Evolutionary conservation across 2,329 filamentous ascomycete genomes (phyloP).

Genomic region (Dactylellina drechsleri): DNA sequence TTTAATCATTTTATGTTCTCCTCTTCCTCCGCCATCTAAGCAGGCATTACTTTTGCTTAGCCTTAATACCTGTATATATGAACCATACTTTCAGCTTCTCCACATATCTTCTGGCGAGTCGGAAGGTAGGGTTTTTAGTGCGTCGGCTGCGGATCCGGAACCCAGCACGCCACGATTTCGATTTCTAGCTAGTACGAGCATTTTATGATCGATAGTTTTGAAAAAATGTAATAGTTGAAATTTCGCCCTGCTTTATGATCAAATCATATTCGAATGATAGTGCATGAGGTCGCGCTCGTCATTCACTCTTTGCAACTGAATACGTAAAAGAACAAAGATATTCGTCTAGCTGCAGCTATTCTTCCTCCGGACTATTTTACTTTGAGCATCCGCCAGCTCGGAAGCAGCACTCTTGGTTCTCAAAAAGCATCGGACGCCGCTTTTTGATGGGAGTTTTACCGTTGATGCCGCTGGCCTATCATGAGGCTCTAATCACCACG

Average conservation of each 20-base stretch:
- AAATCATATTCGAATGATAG: slow-evolving; percentile 43
- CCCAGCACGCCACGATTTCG: background rate
- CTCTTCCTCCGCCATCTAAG: slow-evolving; percentile 21
- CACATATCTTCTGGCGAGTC: slow-evolving; percentile 23
- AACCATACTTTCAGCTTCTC: slow-evolving; percentile 29
- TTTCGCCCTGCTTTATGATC: slow-evolving; percentile 7
- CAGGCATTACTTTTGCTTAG: slow-evolving; percentile 23
- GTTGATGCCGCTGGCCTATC: slow-evolving; percentile 45
- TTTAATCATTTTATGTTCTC: slow-evolving; percentile 6
- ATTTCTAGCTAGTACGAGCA: no score
- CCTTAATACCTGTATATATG: slow-evolving; percentile 49
- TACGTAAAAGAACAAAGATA: slow-evolving; percentile 9
- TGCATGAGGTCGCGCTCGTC: slow-evolving; percentile 26
- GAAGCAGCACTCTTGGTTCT: no score
- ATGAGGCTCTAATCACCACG: slow-evolving; percentile 47
- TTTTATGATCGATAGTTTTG: slow-evolving; percentile 9
- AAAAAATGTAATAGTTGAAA: no score
- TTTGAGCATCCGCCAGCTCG: no score
- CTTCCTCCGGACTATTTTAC: no score
- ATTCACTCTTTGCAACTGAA: background rate
- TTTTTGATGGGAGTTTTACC: slow-evolving; percentile 17
- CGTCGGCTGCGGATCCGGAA: slow-evolving; percentile 24
- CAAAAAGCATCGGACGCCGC: background rate
- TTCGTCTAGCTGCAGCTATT: no score
- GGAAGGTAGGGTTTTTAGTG: slow-evolving; percentile 14